Conservation (phyloP, 768 basidiomycete genomes). For the Lentinula detonsa region DNA sequence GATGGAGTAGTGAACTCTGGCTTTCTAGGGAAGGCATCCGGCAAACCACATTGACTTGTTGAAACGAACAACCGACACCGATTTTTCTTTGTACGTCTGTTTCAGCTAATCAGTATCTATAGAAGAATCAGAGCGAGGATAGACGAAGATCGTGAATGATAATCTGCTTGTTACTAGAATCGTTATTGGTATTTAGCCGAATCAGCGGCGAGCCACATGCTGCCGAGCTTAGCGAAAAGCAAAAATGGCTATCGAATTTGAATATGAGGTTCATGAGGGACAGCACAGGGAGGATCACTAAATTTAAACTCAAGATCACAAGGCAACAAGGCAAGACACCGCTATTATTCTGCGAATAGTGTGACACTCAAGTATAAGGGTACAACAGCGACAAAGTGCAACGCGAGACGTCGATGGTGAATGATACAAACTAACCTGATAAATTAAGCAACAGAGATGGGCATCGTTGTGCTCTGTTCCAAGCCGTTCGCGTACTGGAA, state of each 20-base stretch:
- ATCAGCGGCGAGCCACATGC: no score
- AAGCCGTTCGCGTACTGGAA: slow-evolving; percentile 57
- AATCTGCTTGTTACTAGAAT: neutral
- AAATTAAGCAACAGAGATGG: neutral
- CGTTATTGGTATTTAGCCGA: neutral
- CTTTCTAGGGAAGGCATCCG: no score
- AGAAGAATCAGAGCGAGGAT: no score
- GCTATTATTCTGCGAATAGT: no score
- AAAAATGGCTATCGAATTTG: neutral
- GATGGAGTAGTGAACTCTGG: no score
- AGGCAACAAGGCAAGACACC: no score
- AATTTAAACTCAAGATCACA: no score
- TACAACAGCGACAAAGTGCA: neutral
- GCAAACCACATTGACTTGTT: no score
- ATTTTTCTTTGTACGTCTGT: no score
- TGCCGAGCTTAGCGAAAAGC: neutral
- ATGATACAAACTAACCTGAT: neutral
- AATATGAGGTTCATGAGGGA: neutral
- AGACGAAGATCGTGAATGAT: neutral
- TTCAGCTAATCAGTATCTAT: no score
- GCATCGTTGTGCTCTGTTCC: neutral
- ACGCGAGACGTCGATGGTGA: neutral
- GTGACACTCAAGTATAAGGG: neutral
- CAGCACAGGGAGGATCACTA: no score
- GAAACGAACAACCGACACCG: no score